Percentiles rank a stretch among this genome's conserved stretches.
Conservation (phyloP, 2,329 filamentous ascomycete species). For the Podosphaera aphanis region DNA sequence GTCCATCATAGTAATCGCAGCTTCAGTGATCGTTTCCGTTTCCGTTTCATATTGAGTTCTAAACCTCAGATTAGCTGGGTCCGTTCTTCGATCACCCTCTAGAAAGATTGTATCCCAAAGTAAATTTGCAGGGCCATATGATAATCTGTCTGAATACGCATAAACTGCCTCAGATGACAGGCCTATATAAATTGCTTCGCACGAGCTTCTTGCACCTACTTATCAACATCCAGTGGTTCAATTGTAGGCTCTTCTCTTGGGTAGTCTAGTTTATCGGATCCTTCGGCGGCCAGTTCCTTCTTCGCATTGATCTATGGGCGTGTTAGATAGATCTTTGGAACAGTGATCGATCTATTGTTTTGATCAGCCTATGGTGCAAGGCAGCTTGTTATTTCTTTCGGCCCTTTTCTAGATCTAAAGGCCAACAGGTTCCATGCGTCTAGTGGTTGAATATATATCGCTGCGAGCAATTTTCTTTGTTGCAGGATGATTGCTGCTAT, state of each 20-base stretch:
- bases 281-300: background rate
- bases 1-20: constrained; percentile 27
- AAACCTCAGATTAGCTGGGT: background rate
- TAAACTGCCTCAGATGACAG: background rate
- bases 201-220: background rate
- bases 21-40: constrained; percentile 17
- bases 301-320: background rate
- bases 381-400: background rate
- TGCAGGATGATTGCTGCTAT: background rate
- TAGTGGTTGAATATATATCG: background rate
- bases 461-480: background rate
- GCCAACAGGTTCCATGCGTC: background rate
- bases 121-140: background rate
- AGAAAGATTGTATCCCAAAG: background rate
- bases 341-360: background rate
- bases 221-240: background rate
- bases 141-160: background rate
- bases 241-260: background rate
- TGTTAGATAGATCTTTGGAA: background rate
- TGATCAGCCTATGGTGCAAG: background rate
- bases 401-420: background rate
- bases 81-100: background rate
- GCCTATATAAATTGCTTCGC: background rate
- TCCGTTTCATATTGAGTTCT: constrained; percentile 2
- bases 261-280: background rate